Base-by-base conservation (phyloP, 768 basidiomycete species). In the Mycena crocata region DNA sequence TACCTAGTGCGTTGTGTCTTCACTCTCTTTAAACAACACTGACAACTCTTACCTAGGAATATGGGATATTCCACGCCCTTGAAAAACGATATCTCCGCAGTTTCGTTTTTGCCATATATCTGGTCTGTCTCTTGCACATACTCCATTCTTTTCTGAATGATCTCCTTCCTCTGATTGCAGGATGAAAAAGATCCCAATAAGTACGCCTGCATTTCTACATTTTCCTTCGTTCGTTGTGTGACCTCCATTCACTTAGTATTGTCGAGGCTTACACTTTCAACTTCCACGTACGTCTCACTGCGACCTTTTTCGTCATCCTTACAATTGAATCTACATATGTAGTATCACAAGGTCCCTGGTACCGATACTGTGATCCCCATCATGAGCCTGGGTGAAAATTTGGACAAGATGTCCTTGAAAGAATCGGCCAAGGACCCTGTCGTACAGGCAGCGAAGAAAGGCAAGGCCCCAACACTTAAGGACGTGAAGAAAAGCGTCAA, bases 191-290 rank as follows among this genome's bases (percentile, higher is more conserved):
- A 96, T 77, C 95, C 95, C 0, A 93, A 86, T 72, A 95, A 96
- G 92, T 92, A 80, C 62, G 80, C 74, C 67, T 65, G 60, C 65
- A 76, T 80, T 78, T 78, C 80, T 75, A 54, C 66, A 59, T 56
- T 55, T 64, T 61, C 56, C 59, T 35, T 5, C 52, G n/a, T n/a
- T n/a, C n/a, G n/a, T 40, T 21, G 42, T 40, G 57, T 48, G 28
- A 66, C 48, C 42, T 32, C 17, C 21, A 56, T 34, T 66, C 65
- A 31, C 15, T 21, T 68, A 95, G 94, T 78, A 91, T 95, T 61
- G 85, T 95, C 26, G 94, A 95, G 75, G 90, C 94, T 17, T 95
- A 94, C 73, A 94, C 93, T 0, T 95, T 95, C 80, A 92, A 94
- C 73, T 94, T 95, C 72, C 86, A 89, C 70, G 93, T 91, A 70